Conservation (phyloP, 2,329 filamentous ascomycete species). For the Achaetomium macrosporum region DNA sequence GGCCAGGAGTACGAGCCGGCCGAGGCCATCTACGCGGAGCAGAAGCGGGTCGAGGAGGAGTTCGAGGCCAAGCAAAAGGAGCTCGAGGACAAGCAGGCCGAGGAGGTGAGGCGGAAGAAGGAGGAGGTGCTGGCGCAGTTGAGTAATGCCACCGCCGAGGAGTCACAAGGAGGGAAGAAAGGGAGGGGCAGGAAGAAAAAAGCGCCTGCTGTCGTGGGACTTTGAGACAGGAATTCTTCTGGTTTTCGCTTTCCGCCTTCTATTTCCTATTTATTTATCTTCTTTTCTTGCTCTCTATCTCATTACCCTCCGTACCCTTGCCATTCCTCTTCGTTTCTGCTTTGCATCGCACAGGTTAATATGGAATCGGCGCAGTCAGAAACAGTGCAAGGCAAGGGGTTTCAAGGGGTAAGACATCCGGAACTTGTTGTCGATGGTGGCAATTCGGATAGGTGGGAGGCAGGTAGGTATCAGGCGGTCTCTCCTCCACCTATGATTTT, state of each 20-base stretch:
- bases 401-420: too few relatives aligned
- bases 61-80: conserved; percentile 42
- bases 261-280: not conserved
- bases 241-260: not conserved
- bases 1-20: conserved; percentile 50
- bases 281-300: not conserved
- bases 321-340: too few relatives aligned
- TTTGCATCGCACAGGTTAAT: too few relatives aligned
- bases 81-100: conserved; percentile 42
- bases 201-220: conserved; percentile 2
- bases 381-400: too few relatives aligned
- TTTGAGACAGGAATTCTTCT: not conserved
- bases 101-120: conserved; percentile 42
- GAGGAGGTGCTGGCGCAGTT: conserved; percentile 40
- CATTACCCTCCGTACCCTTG: not conserved
- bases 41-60: conserved; percentile 36
- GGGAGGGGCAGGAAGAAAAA: conserved; percentile 13
- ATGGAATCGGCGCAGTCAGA: too few relatives aligned
- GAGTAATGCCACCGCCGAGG: conserved; percentile 5
- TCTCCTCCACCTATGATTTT: not conserved
- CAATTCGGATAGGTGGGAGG: not conserved
- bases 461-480: not conserved
- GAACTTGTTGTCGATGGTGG: too few relatives aligned
- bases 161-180: conserved; percentile 16
- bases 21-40: conserved; percentile 51